Base-by-base conservation (phyloP, 768 basidiomycete species). In the Suillus plorans region DNA sequence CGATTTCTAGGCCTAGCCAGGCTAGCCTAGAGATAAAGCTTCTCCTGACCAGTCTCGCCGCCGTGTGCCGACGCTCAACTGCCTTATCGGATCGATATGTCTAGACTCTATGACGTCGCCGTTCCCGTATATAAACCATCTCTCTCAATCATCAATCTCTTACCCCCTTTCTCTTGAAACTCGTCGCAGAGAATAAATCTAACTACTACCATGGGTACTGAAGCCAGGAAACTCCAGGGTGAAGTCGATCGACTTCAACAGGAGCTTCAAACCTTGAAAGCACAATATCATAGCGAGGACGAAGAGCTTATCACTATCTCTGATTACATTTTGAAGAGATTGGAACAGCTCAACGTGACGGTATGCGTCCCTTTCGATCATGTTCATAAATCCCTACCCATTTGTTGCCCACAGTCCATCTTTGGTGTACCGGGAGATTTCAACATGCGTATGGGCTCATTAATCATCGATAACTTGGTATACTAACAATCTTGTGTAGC, bases 351-450 rank as follows among this genome's bases (percentile, higher is more conserved):
- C 37, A 84, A 82, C 22, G 87, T 90, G 62, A 84, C 80, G 64
- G 90, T 88, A 73, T 25, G 81, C 66, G 18, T 37, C 20, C 34
- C 52, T 18, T 65, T 22, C 45, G 9, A 3, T 42, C 12, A 20
- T 41, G 3, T 25, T 10, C 25, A 28, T 28, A 53, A 28, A 13
- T 16, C n/a, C 34, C 45, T 22, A 2, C 56, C 47, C 66, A 18
- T 64, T 39, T 10, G 13, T 61, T 62, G 62, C 55, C 47, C 65
- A 12, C 64, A 94, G 91, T 83, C 85, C 55, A 84, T 94, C 80
- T 94, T 95, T 63, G 93, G 92, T 18, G 84, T 94, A 0, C 93
- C 93, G 0, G 93, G 93, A n/a, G 92, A 94, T 74, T 94, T 92
- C 68, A 93, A 93, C 73, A 84, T 94, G 53, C 89, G 80, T 79